These are phyloP conservation scores for Pterocarpus santalinus DNA, from an alignment of 306 rosid genomes.

Conservation along the genomic window DNA sequence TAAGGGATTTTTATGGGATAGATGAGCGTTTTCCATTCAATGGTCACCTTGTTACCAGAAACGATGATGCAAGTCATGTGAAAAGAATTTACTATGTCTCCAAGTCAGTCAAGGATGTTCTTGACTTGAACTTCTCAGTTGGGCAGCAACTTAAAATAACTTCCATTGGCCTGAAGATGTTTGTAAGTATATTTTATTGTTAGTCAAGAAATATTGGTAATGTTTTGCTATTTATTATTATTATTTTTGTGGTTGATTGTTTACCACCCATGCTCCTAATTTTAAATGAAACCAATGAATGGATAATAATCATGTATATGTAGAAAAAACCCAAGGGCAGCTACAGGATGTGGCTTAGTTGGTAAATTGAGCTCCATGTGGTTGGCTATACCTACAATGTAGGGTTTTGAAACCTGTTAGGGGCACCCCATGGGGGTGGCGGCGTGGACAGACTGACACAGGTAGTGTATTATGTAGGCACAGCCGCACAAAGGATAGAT, in stretches of 20 bases:
- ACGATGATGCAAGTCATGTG: constrained; percentile 75
- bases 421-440: too few relatives aligned
- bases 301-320: not conserved
- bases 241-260: constrained; percentile 22
- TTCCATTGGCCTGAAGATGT: constrained; percentile 92
- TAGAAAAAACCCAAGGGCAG: not conserved
- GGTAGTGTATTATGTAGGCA: too few relatives aligned
- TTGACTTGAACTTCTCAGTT: constrained; percentile 82
- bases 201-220: constrained; percentile 21
- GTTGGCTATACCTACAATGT: too few relatives aligned
- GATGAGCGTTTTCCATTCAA: constrained; percentile 74
- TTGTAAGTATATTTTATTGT: constrained; percentile 75
- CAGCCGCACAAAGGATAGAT: too few relatives aligned
- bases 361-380: too few relatives aligned
- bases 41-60: constrained; percentile 90
- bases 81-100: constrained; percentile 93
- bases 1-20: constrained; percentile 88
- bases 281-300: not conserved
- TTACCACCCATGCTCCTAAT: constrained; percentile 6
- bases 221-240: not conserved
- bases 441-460: too few relatives aligned
- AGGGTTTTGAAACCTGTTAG: too few relatives aligned
- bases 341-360: too few relatives aligned
- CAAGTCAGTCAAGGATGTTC: constrained; percentile 88
- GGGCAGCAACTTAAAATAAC: constrained; percentile 97